Base-by-base conservation (phyloP, 129 eudicot genomes). In the Lactuca sativa region DNA sequence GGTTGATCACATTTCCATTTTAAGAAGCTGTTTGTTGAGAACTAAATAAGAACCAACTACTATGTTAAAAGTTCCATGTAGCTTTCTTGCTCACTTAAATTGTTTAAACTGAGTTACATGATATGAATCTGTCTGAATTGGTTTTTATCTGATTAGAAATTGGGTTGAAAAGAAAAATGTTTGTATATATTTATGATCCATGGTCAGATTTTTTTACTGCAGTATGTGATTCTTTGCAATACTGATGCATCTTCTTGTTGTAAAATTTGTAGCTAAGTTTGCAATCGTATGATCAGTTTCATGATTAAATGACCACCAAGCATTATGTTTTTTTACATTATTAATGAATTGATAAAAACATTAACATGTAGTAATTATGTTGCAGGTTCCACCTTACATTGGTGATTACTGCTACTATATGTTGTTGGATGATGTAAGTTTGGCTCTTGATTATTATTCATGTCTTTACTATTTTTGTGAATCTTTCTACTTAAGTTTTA, bases 371-470 rank as follows among this genome's bases (percentile, higher is more conserved):
- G 59, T 67, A 32, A 60, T 71, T 33, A 60, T 83, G 49, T 32
- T 83, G 72, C 90, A 89, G 98, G 92, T 73, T 93, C 54, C 97
- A 93, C 83, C 70, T 90, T 30, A 93, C 98, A 56, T 66, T 93
- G 95, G 77, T 93, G 65, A 81, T 83, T 67, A 93, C 98, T n/a
- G 98, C 98, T 49, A 87, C 95, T 18, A 83, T 93, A 47, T 93
- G 98, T 73, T 89, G 97, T 67, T 93, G 98, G 98, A 86, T 93
- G 98, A 93, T 93, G 98, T 93, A 90, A 93, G 97, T 78, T 71
- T 70, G 57, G 10, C 51, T 70, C 64, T 43, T 56, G 16, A 55
- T 72, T 51, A 38, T 32, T 38, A 5, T 31, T 12, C 59, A 71
- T 70, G 38, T 21, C 11, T n/a, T 59, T 43, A 66, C 30, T 16